Evolutionary conservation across 2,329 filamentous ascomycete genomes (phyloP), one percentile per base, ranked within the genome.

Genomic region (Amauroascus niger): DNA sequence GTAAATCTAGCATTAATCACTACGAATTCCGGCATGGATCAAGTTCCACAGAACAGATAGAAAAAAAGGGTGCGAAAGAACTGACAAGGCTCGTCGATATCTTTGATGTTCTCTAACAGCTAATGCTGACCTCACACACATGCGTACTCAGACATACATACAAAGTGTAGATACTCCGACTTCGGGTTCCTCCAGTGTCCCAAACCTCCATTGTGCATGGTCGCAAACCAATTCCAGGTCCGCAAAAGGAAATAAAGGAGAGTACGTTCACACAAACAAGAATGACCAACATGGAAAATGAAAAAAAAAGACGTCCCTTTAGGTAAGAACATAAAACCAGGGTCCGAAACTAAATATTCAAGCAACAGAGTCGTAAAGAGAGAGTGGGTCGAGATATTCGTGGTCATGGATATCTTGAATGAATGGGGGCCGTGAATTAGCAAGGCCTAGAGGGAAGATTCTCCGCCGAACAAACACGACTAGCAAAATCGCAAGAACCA

Each of bases 321-420:
- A 40, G 41, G 24, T 46, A 40, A 52, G 32, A 46, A 52, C 50
- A 46, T 46, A 46, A 46, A 35, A 52, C 28, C 50, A 8, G 46
- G 41, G 22, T 45, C 41, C 16, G 50, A 46, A 30, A 39, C 20
- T 9, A 20, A 52, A 33, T 13, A 46, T 39, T 28, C 33, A 24
- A 30, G n/a, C 22, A 41, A 46, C 43, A 52, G 18, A 35, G 30
- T 52, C 50, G n/a, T 52, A 39, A 46, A 45, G 26, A 32, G 26
- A 32, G 37, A 46, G 41, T 46, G 41, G 50, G 40, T 30, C 30
- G 50, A 46, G 33, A 52, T 33, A 46, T 45, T 52, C 50, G 41
- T 52, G 46, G 41, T 52, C 50, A 39, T 52, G 50, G 43, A 52
- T 45, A 52, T 46, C 50, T 52, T 52, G 41, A 46, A 46, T 39